Evolutionary conservation across 164 flowering plant genomes (phyloP), one percentile per base, ranked within the genome.

Genomic region (Sextonia rubra): DNA sequence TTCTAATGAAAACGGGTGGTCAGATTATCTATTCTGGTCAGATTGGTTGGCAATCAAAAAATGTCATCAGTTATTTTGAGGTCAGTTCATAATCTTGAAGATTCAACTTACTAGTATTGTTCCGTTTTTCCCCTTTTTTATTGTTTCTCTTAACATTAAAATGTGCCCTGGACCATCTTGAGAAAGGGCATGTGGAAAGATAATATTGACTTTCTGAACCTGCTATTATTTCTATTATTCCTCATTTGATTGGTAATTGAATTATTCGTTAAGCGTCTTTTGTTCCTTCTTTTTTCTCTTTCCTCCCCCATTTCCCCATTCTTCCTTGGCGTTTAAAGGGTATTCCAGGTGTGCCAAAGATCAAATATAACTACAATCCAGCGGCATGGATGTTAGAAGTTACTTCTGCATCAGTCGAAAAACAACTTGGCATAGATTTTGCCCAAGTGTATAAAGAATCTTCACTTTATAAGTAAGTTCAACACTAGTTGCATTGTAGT

Each of bases 61-160:
- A 58, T 48, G 79, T 87, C n/a, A 88, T 88, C 58, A 84, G 84
- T 62, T 89, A 88, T 74, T 87, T 88, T 76, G 86, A 88, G 90
- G 94, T 87, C n/a, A 74, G 77, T 74, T 49, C 25, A n/a, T 20
- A 17, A 15, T 30, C 44, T 65, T 30, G 12, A 29, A 32, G 23
- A 27, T 27, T 62, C 66, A 5, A 37, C 44, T 37, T 24, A 52
- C 3, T 20, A 52, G 58, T 20, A 20, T 52, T 15, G n/a, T 17
- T 52, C 14, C 1, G 20, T 4, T 52, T 52, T 18, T 15, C 7
- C 58, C 4, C n/a, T 52, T 52, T 5, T 52, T 52, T 52, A 15
- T 20, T 18, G 14, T 52, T 5, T 52, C 20, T 4, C 3, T 5
- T 52, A 52, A 15, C 58, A 52, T 12, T 52, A 15, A 20, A 52